A percentile compares a stretch with the other conserved stretches of the same genome.
These are phyloP conservation scores for Puccinia hordei DNA, from an alignment of 1,284 basidiomycete genomes.

Conservation along the genomic window DNA sequence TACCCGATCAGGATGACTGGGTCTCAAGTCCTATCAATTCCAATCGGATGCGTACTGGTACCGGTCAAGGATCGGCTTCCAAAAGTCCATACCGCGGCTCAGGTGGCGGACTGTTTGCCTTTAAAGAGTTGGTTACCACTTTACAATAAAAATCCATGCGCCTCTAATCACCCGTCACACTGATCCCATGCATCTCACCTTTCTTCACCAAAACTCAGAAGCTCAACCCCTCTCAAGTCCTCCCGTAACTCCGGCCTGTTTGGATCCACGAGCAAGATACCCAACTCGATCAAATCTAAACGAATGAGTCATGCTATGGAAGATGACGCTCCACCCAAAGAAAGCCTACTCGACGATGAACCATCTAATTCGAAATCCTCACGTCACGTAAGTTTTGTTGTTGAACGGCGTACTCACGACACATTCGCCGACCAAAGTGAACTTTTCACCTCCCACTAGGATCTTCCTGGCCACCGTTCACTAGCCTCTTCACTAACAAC, in stretches of 20 bases:
- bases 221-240: constrained; percentile 25
- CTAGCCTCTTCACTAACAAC: constrained; percentile 26
- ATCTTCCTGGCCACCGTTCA: constrained; percentile 37
- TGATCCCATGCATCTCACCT: neutral
- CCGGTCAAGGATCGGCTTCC: constrained; percentile 18
- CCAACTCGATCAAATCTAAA: constrained; percentile 38
- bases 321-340: constrained; percentile 48
- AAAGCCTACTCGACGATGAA: constrained; percentile 31
- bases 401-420: no score
- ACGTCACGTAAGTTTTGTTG: constrained; percentile 18
- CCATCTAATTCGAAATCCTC: neutral
- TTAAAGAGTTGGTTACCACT: constrained; percentile 33
- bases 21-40: constrained; percentile 21
- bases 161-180: neutral
- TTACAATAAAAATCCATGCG: neutral
- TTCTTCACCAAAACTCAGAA: neutral
- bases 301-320: constrained; percentile 35
- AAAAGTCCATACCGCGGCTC: constrained; percentile 35
- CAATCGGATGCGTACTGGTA: constrained; percentile 17
- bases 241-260: constrained; percentile 45
- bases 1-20: constrained; percentile 40
- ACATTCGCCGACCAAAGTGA: neutral
- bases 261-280: constrained; percentile 27
- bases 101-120: constrained; percentile 37
- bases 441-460: neutral